Evolutionary conservation across 805 yeast species (phyloP).

Genomic region (Candida schatavii): DNA sequence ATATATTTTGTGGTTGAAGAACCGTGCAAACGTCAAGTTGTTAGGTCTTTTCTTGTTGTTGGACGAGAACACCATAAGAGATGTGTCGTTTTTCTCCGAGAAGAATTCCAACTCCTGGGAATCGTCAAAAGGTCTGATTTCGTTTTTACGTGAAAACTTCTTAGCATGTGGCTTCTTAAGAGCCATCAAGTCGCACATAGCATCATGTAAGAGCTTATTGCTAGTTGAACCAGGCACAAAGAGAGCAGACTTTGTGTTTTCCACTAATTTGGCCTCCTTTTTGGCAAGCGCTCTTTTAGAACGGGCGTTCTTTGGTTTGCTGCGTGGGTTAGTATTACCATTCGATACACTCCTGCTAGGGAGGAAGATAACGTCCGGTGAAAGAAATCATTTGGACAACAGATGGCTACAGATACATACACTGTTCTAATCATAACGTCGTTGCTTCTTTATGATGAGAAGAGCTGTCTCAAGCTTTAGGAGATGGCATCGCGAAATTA

Average conservation of each 20-base stretch:
- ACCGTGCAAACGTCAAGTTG: conserved; percentile 81
- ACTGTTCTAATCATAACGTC: conserved; percentile 41
- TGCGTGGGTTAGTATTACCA: conserved; percentile 30
- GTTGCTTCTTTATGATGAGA: conserved; percentile 7
- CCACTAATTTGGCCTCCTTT: conserved; percentile 83
- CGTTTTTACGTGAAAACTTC: conserved; percentile 85
- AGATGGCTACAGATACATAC: conserved; percentile 24
- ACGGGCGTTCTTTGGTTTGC: conserved; percentile 92
- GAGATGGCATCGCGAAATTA: conserved; percentile 1
- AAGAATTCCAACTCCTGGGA: conserved; percentile 81
- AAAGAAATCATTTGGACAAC: too few relatives aligned
- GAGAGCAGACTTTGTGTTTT: conserved; percentile 84
- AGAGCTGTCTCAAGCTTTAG: neutral
- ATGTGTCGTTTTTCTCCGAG: conserved; percentile 90
- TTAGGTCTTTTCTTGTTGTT: conserved; percentile 91
- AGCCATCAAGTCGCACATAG: conserved; percentile 83
- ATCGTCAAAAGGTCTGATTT: conserved; percentile 91
- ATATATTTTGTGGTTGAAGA: conserved; percentile 84
- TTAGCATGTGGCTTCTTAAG: conserved; percentile 88
- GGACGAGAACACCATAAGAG: conserved; percentile 75
- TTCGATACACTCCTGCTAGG: too few relatives aligned
- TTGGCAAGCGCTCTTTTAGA: conserved; percentile 91
- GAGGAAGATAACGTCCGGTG: too few relatives aligned
- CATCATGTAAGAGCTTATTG: conserved; percentile 78
- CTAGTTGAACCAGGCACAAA: conserved; percentile 88